Conservation (phyloP, 192 early-diverging fungal species). For the Entomortierella beljakovae region DNA sequence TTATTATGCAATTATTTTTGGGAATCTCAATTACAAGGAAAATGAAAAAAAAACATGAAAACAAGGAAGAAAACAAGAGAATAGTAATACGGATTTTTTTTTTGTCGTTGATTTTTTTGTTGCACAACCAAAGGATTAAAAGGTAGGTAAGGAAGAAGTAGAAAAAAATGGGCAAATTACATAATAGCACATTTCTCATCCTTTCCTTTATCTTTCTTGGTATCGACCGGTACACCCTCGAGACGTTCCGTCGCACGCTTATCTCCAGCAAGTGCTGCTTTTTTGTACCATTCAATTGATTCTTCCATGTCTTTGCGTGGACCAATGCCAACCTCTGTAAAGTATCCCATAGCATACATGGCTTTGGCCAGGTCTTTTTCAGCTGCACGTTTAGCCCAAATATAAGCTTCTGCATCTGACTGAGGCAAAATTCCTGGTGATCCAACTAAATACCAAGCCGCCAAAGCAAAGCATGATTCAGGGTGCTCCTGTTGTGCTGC, state of each 20-base stretch:
- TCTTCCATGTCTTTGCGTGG: constrained; percentile 64
- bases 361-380: constrained; percentile 71
- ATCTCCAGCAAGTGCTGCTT: constrained; percentile 74
- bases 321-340: constrained; percentile 75
- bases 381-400: constrained; percentile 72
- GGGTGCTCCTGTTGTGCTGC: constrained; percentile 73
- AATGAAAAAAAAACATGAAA: too few relatives aligned
- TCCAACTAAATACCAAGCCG: constrained; percentile 76
- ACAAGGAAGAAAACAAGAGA: too few relatives aligned
- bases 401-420: constrained; percentile 72
- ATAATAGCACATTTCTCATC: constrained; percentile 57
- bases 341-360: constrained; percentile 74
- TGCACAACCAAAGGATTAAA: too few relatives aligned
- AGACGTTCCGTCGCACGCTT: constrained; percentile 67
- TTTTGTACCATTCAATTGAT: constrained; percentile 72
- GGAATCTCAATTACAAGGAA: too few relatives aligned
- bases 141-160: too few relatives aligned
- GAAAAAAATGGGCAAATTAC: constrained; percentile 22
- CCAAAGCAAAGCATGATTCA: constrained; percentile 72
- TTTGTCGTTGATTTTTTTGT: too few relatives aligned
- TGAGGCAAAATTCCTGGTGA: constrained; percentile 66
- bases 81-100: too few relatives aligned
- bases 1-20: too few relatives aligned
- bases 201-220: constrained; percentile 59
- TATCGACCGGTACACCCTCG: constrained; percentile 59